Evolutionary conservation across 129 eudicot species (phyloP).

Genomic region (Saussurea involucrata): DNA sequence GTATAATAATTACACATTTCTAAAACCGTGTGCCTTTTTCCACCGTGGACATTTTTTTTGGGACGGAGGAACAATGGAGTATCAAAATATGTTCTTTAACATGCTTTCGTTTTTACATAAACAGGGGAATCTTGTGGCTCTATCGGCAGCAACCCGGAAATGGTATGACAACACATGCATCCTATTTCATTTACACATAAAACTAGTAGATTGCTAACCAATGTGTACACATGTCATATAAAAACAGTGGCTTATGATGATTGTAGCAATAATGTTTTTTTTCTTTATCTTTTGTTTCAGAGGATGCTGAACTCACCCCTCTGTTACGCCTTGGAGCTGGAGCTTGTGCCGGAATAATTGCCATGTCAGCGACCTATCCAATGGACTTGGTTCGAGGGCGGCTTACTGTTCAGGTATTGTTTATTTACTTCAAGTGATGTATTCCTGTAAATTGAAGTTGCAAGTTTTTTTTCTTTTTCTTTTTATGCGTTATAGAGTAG

Average conservation of each 20-base stretch:
- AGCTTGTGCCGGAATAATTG: slow-evolving; percentile 98
- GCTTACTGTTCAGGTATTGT: slow-evolving; percentile 83
- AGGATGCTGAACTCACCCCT: slow-evolving; percentile 93
- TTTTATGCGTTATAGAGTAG: background rate
- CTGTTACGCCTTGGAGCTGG: slow-evolving; percentile 95
- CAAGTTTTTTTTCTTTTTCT: background rate
- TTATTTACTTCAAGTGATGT: background rate
- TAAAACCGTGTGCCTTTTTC: background rate
- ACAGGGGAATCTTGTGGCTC: slow-evolving; percentile 82
- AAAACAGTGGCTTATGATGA: background rate
- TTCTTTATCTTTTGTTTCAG: slow-evolving; percentile 34
- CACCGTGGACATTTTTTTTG: background rate
- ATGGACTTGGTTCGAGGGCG: slow-evolving; percentile 98
- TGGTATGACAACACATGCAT: slow-evolving; percentile 41
- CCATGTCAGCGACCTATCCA: slow-evolving; percentile 99
- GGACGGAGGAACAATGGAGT: background rate
- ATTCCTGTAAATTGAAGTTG: background rate
- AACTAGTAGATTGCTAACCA: background rate
- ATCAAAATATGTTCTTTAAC: background rate
- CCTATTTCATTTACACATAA: background rate
- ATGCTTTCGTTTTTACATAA: background rate
- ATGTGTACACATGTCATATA: background rate
- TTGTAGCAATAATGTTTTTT: background rate
- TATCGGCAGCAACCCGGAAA: slow-evolving; percentile 83
- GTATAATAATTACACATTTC: background rate